Evolutionary conservation across 441 rosid species (phyloP), one percentile per base, ranked within the genome.

Genomic region (Populus hybrid): DNA sequence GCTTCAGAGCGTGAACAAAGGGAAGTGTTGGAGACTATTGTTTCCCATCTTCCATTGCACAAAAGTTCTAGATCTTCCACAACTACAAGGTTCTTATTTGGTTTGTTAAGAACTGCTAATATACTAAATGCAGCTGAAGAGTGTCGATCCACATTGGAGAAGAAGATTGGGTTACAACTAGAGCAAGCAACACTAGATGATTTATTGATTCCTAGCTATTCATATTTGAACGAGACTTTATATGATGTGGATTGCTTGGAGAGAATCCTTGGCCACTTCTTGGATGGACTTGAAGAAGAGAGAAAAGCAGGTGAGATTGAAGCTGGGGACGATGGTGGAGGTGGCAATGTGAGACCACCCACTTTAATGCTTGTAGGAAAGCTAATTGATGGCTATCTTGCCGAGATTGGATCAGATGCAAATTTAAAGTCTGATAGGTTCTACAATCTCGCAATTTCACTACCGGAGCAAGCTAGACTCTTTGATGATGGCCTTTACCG

Each of bases 401-500:
- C 97, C 10, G 98, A 96, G 90, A 97, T 96, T 71, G 98, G 98
- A 33, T 92, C 99, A 50, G 98, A 96, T 78, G 85, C 91, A n/a
- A 96, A 94, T 82, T 84, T 94, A 75, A 94, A 96, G 88, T 91
- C 93, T 72, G 92, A 94, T 42, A 89, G 91, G 85, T 96, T 96
- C 84, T 92, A 89, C 82, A 90, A 94, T 35, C 89, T 96, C 74
- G 93, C 94, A 7, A 87, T 90, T 77, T 84, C 98, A 67, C 85
- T 94, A 68, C 99, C 33, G 31, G 31, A 29, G 31, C 31, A 29
- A 29, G 31, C 31, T 29, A 29, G 31, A 29, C 31, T 29, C 31
- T 87, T 90, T 78, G 96, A 96, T 56, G 99, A 96, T 20, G 97
- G 98, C 38, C 93, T 96, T 26, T 96, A 96, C 79, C 91, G 98